phyloP scores from a whole-genome alignment of 148 eudicot genomes.

The Rhododendron molle region DNA sequence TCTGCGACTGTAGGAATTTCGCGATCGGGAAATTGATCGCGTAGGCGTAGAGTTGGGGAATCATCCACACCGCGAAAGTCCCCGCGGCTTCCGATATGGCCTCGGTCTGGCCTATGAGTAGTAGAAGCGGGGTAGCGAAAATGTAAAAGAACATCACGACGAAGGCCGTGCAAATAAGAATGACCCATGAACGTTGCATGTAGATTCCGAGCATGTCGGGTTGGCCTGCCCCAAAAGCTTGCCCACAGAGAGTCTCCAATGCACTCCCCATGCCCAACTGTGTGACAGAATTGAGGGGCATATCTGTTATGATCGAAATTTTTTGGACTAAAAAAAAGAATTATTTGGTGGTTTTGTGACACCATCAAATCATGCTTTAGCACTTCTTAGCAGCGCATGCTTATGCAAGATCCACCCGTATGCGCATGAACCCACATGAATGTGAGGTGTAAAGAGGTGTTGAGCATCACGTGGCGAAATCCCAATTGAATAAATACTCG shows the following conservation, averaged over 20 bases:
- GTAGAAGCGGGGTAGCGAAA: conserved; percentile 36
- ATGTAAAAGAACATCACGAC: conserved; percentile 22
- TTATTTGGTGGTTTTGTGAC: neutral
- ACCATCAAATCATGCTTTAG: neutral
- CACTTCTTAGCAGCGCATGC: too few species aligned
- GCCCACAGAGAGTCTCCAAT: conserved; percentile 57
- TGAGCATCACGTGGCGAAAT: too few species aligned
- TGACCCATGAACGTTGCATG: conserved; percentile 59
- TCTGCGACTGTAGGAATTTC: conserved; percentile 62
- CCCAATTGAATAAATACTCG: too few species aligned
- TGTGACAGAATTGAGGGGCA: neutral
- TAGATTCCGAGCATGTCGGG: conserved; percentile 42
- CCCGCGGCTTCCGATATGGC: conserved; percentile 45
- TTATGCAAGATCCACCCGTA: neutral
- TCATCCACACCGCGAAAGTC: conserved; percentile 36
- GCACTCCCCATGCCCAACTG: conserved; percentile 61
- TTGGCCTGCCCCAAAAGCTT: conserved; percentile 52
- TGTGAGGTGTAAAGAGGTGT: too few species aligned
- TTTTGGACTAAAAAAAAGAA: neutral
- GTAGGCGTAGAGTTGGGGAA: conserved; percentile 67
- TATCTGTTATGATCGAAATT: neutral
- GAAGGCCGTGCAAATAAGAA: conserved; percentile 31
- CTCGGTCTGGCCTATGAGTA: conserved; percentile 36
- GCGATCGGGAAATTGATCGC: conserved; percentile 47
- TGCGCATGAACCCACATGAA: too few species aligned